These are phyloP conservation scores for Urochloa ruziziensis DNA, from an alignment of 176 grass and related monocot genomes.

Conservation along the genomic window DNA sequence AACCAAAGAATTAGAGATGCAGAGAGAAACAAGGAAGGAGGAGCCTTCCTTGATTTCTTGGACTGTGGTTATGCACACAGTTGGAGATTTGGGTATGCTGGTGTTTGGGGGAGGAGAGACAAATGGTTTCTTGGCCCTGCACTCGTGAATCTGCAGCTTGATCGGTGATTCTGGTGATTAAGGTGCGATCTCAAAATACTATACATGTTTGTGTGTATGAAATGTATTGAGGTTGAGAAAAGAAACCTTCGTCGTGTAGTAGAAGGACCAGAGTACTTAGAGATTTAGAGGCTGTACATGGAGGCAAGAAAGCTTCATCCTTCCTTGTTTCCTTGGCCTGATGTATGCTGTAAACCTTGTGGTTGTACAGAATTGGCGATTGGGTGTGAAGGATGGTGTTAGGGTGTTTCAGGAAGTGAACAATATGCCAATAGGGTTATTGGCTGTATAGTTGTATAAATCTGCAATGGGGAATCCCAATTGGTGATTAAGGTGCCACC, in stretches of 20 bases:
- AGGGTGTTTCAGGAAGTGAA: background rate
- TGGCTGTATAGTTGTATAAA: background rate
- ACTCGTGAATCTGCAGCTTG: background rate
- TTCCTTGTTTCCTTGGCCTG: conserved; percentile 22
- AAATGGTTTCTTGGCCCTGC: background rate
- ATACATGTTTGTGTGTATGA: background rate
- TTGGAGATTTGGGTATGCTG: background rate
- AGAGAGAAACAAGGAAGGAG: background rate
- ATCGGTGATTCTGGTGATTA: background rate
- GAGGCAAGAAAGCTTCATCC: background rate
- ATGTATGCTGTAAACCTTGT: background rate
- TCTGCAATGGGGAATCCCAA: background rate
- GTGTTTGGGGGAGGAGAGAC: background rate
- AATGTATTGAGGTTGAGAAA: background rate
- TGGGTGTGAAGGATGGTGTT: conserved; percentile 12
- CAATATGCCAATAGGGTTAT: background rate
- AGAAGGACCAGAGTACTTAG: background rate
- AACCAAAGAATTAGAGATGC: background rate
- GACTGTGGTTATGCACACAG: background rate
- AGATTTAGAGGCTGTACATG: background rate
- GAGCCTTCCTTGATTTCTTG: conserved; percentile 20
- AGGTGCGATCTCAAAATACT: background rate
- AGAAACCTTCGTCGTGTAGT: background rate
- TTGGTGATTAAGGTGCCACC: background rate
- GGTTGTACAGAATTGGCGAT: background rate